phyloP scores from a whole-genome alignment of 805 yeast genomes.

The Candida qinlingensis region DNA sequence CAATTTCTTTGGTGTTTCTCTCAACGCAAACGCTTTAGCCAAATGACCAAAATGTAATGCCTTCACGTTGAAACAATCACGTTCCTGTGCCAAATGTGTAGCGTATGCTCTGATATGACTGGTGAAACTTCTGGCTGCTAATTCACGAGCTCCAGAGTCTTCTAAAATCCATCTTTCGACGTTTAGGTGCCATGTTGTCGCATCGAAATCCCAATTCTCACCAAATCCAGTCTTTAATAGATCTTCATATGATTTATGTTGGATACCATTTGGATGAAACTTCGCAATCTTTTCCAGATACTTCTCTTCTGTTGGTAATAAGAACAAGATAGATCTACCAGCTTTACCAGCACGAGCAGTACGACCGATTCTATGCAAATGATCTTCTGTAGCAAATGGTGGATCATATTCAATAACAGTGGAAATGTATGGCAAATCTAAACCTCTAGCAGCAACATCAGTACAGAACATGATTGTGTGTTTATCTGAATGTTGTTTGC shows the following conservation, averaged over 20 bases:
- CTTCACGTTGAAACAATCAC: conserved; percentile 75
- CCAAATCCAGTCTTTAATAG: conserved; percentile 35
- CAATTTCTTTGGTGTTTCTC: conserved; percentile 88
- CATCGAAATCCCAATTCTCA: conserved; percentile 82
- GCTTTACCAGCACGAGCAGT: conserved; percentile 94
- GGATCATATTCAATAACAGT: conserved; percentile 92
- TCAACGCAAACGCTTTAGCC: conserved; percentile 88
- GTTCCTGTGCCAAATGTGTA: conserved; percentile 81
- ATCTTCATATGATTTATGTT: conserved; percentile 44
- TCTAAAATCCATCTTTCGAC: conserved; percentile 85
- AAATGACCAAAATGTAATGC: conserved; percentile 89
- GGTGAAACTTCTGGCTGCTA: conserved; percentile 77
- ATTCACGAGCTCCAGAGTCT: conserved; percentile 49
- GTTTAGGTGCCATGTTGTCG: conserved; percentile 92
- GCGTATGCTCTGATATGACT: conserved; percentile 94
- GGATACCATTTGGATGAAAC: conserved; percentile 53
- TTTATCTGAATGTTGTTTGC: conserved; percentile 35
- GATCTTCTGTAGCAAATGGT: conserved; percentile 91
- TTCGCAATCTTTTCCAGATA: conserved; percentile 60
- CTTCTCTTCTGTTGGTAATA: conserved; percentile 90
- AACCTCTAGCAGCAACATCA: conserved; percentile 96
- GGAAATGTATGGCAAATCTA: conserved; percentile 83
- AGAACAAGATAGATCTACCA: conserved; percentile 74
- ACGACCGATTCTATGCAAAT: conserved; percentile 93
- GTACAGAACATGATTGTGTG: conserved; percentile 83